Percentiles rank a stretch among this genome's conserved stretches.
Conservation (phyloP, 306 rosid species). For the Inga laurina region DNA sequence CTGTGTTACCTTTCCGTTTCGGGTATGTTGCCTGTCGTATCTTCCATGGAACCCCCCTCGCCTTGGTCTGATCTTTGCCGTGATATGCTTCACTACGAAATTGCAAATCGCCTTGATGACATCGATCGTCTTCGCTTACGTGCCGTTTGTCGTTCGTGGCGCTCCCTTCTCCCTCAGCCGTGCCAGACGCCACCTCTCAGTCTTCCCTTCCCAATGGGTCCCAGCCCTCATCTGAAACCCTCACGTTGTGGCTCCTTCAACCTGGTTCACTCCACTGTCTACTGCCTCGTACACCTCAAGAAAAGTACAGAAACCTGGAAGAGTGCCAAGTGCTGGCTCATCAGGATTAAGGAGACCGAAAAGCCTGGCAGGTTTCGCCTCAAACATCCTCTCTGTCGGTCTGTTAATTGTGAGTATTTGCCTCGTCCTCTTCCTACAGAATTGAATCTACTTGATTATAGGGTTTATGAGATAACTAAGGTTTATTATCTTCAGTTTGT, state of each 20-base stretch:
- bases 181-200: background rate
- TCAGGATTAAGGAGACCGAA: too few species aligned
- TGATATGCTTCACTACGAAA: background rate
- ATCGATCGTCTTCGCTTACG: background rate
- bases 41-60: background rate
- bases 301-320: background rate
- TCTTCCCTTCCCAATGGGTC: slow-evolving; percentile 15
- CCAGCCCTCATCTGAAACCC: background rate
- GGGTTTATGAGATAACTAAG: too few species aligned
- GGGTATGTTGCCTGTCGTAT: background rate
- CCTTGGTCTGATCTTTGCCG: background rate
- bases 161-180: background rate
- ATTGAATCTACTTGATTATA: too few species aligned
- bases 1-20: background rate
- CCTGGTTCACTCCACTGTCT: background rate
- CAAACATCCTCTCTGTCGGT: too few species aligned
- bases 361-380: too few species aligned
- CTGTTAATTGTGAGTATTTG: too few species aligned
- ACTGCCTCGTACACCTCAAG: background rate
- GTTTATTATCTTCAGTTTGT: too few species aligned
- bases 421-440: too few species aligned
- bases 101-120: background rate
- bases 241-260: background rate
- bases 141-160: background rate
- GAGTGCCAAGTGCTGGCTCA: background rate